Base-by-base conservation (phyloP, 495 filamentous ascomycete species). In the Aspergillus avenaceus region DNA sequence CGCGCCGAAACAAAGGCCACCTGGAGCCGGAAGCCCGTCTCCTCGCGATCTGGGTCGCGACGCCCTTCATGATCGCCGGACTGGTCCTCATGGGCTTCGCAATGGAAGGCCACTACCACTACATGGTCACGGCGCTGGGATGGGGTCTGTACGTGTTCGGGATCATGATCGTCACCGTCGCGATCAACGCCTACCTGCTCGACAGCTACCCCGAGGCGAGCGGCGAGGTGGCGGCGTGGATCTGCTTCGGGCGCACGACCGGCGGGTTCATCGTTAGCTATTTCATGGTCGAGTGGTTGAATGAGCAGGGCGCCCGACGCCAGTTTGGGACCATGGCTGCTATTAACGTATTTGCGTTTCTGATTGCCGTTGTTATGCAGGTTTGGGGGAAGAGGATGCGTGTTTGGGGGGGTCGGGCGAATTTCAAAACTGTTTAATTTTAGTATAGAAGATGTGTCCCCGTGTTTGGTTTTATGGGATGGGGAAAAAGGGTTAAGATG, bases 131-230 rank as follows among this genome's bases (percentile, higher is more conserved):
- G 4, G 68, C 74, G 4, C 60, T 84, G n/a, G 73, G 64, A n/a
- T 76, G 74, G 75, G 82, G 73, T 4, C 57, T 77, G 2, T 79
- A 81, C 46, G 73, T 78, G 12, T 77, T 79, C 49, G 81, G 79
- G 0, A 76, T 85, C 58, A 85, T 88, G 76, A 76, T 87, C 58
- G 74, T 78, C 9, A 86, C 83, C 0, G 78, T 82, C 0, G 79
- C 76, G 0, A 64, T 85, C 18, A 81, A 75, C 47, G 76, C 78
- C 6, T 86, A 86, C 53, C 68, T 76, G 3, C 73, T 86, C 18
- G 83, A 85, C 58, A 63, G 65, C 24, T 84, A 82, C 55, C 80
- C 78, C 9, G 77, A 77, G 50, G 80, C 68, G 0, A 71, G 66
- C 16, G 80, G 78, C 9, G 81, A 83, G 60, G 79, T 85, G 8